Conservation (phyloP, 352 stramenopile species). For the Pythium periplocum region DNA sequence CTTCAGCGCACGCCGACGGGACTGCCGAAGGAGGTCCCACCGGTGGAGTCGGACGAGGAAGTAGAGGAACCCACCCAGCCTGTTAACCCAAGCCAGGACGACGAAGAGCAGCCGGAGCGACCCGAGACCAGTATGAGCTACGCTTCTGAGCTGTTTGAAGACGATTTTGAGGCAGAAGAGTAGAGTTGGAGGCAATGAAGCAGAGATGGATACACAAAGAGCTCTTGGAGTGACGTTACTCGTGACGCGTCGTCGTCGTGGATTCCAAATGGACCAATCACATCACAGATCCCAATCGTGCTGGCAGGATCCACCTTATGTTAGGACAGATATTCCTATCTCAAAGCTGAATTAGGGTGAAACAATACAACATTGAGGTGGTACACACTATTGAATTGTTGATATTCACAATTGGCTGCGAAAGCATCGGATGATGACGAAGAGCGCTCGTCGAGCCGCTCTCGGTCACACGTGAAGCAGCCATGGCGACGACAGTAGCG, state of each 20-base stretch:
- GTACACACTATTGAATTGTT: too few species aligned
- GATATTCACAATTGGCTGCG: too few species aligned
- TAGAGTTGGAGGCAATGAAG: background rate
- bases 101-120: constrained; percentile 5
- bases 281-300: too few species aligned
- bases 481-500: background rate
- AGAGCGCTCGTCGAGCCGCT: too few species aligned
- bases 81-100: background rate
- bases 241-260: too few species aligned
- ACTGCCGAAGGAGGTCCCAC: constrained; percentile 2
- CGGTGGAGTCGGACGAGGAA: background rate
- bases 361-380: too few species aligned
- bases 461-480: background rate
- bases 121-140: constrained; percentile 61
- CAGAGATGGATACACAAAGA: background rate
- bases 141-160: constrained; percentile 55
- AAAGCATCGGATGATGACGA: too few species aligned
- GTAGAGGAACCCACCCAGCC: background rate
- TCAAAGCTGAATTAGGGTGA: too few species aligned
- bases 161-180: constrained; percentile 34
- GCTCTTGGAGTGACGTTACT: too few species aligned
- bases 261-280: too few species aligned
- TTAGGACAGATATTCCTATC: too few species aligned
- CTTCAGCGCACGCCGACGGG: constrained; percentile 26
- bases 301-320: too few species aligned